Evolutionary conservation across 148 eudicot species (phyloP).

Genomic region (Spergularia marina): DNA sequence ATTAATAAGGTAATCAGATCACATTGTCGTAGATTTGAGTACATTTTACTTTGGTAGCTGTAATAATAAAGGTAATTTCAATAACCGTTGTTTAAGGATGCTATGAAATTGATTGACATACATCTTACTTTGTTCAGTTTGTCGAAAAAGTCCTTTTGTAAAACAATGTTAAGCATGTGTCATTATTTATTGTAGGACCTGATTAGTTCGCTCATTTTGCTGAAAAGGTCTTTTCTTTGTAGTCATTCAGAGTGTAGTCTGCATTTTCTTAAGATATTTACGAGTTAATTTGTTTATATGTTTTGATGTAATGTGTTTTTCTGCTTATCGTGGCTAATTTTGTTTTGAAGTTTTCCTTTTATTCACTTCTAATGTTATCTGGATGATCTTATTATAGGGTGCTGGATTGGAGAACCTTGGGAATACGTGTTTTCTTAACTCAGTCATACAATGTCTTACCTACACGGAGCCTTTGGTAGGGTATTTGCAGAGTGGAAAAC

Average conservation of each 20-base stretch:
- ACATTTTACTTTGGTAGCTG: too few relatives aligned
- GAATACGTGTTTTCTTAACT: slow-evolving; percentile 87
- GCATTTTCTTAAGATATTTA: neutral
- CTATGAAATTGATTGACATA: neutral
- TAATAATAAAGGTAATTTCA: too few relatives aligned
- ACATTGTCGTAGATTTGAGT: neutral
- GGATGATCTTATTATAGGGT: slow-evolving; percentile 48
- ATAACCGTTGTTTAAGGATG: too few relatives aligned
- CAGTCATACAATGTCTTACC: slow-evolving; percentile 88
- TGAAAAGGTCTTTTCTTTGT: neutral
- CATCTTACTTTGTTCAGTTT: neutral
- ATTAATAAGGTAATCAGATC: neutral
- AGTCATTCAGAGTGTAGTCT: too few relatives aligned
- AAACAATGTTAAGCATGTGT: neutral
- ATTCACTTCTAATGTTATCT: neutral
- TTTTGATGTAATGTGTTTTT: neutral
- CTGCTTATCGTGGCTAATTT: neutral
- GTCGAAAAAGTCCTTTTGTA: neutral
- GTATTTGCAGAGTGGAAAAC: slow-evolving; percentile 88
- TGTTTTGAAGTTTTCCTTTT: neutral
- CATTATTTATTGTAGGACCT: neutral
- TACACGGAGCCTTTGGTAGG: slow-evolving; percentile 93
- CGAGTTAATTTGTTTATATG: neutral
- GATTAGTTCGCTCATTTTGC: neutral
- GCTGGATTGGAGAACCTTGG: slow-evolving; percentile 91